Conservation (phyloP, 192 early-diverging fungal species). For the Mortierella antarctica region DNA sequence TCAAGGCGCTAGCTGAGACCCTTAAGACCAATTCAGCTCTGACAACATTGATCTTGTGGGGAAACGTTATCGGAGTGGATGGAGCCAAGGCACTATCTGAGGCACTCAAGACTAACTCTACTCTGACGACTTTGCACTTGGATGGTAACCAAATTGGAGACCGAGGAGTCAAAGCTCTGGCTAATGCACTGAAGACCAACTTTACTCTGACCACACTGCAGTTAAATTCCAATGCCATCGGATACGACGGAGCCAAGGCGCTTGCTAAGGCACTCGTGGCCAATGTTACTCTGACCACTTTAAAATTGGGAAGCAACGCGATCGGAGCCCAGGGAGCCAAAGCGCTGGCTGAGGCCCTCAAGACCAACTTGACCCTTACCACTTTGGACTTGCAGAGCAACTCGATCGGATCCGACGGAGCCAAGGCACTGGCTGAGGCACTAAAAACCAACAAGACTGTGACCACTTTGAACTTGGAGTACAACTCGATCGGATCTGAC, state of each 20-base stretch:
- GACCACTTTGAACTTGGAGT: too few relatives aligned
- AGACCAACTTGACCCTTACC: not conserved
- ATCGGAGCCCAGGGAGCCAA: not conserved
- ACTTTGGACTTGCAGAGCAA: too few relatives aligned
- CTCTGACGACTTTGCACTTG: slow-evolving; percentile 28
- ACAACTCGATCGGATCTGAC: too few relatives aligned
- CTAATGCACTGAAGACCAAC: not conserved
- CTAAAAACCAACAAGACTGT: too few relatives aligned
- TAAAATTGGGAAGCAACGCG: not conserved
- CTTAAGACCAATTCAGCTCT: slow-evolving; percentile 16
- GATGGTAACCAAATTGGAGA: not conserved
- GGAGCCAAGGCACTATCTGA: slow-evolving; percentile 18
- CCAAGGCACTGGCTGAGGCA: too few relatives aligned
- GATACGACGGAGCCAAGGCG: not conserved
- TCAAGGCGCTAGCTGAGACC: not conserved
- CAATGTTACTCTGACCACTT: not conserved
- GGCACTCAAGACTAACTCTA: slow-evolving; percentile 29
- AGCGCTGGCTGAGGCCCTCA: not conserved
- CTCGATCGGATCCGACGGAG: not conserved
- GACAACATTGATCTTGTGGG: slow-evolving; percentile 6
- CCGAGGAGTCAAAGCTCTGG: not conserved
- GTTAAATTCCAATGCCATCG: not conserved
- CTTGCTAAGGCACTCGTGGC: not conserved
- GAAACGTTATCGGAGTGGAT: not conserved
- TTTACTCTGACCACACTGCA: not conserved